Conservation (phyloP, 2,329 filamentous ascomycete species). For the Xylaria sp. region DNA sequence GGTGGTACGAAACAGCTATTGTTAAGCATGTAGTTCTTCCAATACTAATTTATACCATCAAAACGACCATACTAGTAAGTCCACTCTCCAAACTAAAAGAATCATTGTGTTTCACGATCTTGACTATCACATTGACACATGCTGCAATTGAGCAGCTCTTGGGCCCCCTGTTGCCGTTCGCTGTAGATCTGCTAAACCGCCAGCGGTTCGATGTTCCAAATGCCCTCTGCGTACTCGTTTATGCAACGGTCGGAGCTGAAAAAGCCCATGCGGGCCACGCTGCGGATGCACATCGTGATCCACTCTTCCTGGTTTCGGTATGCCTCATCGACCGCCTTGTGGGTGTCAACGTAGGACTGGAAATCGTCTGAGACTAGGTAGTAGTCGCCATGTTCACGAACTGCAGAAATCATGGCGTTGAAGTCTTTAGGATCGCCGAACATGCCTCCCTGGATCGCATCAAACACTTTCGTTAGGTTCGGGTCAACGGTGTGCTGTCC, state of each 20-base stretch:
- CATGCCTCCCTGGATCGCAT: conserved; percentile 78
- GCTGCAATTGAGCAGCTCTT: not conserved
- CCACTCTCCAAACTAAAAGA: not conserved
- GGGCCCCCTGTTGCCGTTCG: not conserved
- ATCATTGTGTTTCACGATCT: not conserved
- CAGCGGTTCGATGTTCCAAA: conserved; percentile 95
- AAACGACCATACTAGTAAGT: not conserved
- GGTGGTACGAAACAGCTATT: not conserved
- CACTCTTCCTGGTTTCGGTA: conserved; percentile 94
- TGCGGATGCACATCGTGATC: conserved; percentile 88
- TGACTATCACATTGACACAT: not conserved
- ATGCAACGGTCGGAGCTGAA: conserved; percentile 96
- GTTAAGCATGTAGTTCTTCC: not conserved
- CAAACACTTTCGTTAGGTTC: conserved; percentile 82
- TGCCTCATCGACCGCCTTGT: conserved; percentile 88
- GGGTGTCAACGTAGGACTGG: conserved; percentile 91
- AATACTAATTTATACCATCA: not conserved
- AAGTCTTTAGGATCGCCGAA: conserved; percentile 87
- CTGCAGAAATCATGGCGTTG: conserved; percentile 81
- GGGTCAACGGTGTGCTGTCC: conserved; percentile 78
- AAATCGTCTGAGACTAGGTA: conserved; percentile 99
- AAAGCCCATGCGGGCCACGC: conserved; percentile 95
- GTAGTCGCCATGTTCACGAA: conserved; percentile 94
- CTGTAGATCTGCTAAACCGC: conserved; percentile 49
- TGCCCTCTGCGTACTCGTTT: conserved; percentile 94